phyloP scores from a whole-genome alignment of 108 stramenopile genomes.

The Aureococcus anophagefferens region DNA sequence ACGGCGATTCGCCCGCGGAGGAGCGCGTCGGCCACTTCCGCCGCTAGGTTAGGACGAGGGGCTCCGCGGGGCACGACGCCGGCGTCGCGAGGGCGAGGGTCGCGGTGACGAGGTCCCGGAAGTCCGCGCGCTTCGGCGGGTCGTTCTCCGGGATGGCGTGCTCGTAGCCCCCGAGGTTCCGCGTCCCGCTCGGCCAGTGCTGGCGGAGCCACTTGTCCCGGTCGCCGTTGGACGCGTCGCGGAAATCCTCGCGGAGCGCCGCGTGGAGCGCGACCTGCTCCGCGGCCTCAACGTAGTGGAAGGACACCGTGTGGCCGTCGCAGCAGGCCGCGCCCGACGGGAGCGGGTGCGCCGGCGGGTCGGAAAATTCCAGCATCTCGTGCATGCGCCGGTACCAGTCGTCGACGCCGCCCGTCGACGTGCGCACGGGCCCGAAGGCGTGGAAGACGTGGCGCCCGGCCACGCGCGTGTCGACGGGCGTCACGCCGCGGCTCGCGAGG shows the following conservation, averaged over 20 bases:
- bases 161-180: no score
- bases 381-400: slow-evolving; percentile 73
- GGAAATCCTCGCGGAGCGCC: neutral
- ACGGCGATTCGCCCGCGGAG: no score
- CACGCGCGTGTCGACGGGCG: slow-evolving; percentile 52
- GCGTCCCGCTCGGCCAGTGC: no score
- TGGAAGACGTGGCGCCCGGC: slow-evolving; percentile 62
- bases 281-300: slow-evolving; percentile 72
- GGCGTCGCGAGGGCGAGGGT: no score
- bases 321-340: slow-evolving; percentile 52
- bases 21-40: no score
- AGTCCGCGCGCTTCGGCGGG: no score
- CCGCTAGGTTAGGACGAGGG: no score
- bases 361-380: slow-evolving; percentile 31
- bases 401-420: slow-evolving; percentile 60
- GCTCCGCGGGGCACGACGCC: no score
- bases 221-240: no score
- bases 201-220: no score
- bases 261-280: slow-evolving; percentile 43
- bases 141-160: no score
- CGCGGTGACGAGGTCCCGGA: no score
- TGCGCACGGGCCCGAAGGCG: slow-evolving; percentile 60
- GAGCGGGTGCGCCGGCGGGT: slow-evolving; percentile 29
- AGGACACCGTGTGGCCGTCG: slow-evolving; percentile 57
- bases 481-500: slow-evolving; percentile 44